Conservation (phyloP, 257 asterid genomes). For the Gardenia jasminoides region DNA sequence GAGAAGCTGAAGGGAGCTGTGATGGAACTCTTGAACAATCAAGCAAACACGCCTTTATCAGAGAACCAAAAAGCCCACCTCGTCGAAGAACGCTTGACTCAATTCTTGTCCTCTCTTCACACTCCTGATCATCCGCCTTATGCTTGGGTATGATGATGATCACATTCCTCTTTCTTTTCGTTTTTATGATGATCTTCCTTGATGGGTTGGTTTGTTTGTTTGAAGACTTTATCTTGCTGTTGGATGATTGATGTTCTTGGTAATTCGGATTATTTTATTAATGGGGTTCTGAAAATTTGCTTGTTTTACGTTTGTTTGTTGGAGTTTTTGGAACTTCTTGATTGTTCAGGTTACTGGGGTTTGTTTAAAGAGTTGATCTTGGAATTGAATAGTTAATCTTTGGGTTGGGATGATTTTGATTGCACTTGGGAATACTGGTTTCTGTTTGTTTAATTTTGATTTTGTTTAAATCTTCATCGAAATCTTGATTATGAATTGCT, state of each 20-base stretch:
- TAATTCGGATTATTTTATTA: neutral
- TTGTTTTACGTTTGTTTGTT: neutral
- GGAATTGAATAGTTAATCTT: neutral
- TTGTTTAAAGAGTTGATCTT: neutral
- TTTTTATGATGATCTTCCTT: neutral
- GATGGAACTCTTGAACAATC: slow-evolving; percentile 1
- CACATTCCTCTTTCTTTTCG: neutral
- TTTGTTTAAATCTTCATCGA: neutral
- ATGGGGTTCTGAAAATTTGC: neutral
- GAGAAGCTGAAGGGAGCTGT: slow-evolving; percentile 17
- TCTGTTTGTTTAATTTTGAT: neutral
- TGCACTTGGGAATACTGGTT: neutral
- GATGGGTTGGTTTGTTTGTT: neutral
- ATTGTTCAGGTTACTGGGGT: neutral
- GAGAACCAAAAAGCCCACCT: neutral
- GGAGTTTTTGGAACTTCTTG: neutral
- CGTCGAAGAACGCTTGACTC: slow-evolving; percentile 6
- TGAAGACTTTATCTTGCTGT: neutral
- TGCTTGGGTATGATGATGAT: slow-evolving; percentile 18
- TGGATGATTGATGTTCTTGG: neutral
- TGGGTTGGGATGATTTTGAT: neutral
- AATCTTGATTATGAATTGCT: neutral
- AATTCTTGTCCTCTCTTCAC: slow-evolving; percentile 5
- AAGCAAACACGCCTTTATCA: slow-evolving; percentile 1
- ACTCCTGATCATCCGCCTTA: slow-evolving; percentile 30